Evolutionary conservation across 495 filamentous ascomycete species (phyloP).

Genomic region (Parachaetomium inaequale): DNA sequence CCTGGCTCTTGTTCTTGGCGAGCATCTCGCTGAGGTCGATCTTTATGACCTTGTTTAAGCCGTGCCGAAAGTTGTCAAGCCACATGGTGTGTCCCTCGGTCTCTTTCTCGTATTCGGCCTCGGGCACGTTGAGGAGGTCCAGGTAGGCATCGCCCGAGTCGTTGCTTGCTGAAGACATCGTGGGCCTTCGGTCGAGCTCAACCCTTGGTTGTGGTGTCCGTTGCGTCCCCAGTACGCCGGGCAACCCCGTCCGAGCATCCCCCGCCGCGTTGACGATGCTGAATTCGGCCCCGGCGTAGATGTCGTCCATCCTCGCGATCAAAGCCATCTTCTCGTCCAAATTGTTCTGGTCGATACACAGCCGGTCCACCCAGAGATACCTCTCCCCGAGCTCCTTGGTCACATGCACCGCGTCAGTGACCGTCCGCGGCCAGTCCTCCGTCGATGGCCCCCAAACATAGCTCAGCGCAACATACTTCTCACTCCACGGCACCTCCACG

Average conservation of each 20-base stretch:
- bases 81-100: too few relatives aligned
- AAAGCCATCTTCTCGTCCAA: neutral
- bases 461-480: neutral
- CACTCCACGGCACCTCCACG: neutral
- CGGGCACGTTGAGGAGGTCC: too few relatives aligned
- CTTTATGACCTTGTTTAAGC: too few relatives aligned
- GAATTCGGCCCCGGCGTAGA: constrained; percentile 15
- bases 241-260: neutral
- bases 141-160: too few relatives aligned
- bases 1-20: too few relatives aligned
- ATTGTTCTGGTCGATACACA: neutral
- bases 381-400: neutral
- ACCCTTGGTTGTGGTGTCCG: neutral
- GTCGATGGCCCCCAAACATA: neutral
- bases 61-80: too few relatives aligned
- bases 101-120: too few relatives aligned
- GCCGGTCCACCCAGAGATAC: neutral
- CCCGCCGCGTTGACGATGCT: constrained; percentile 27
- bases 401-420: neutral
- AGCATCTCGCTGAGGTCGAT: too few relatives aligned
- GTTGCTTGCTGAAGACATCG: too few relatives aligned
- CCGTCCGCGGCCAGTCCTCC: neutral
- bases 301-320: constrained; percentile 10
- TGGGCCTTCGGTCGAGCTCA: neutral
- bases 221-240: constrained; percentile 2